Conservation (phyloP, 73 alveolate genomes). For the Uronychia setigera region DNA sequence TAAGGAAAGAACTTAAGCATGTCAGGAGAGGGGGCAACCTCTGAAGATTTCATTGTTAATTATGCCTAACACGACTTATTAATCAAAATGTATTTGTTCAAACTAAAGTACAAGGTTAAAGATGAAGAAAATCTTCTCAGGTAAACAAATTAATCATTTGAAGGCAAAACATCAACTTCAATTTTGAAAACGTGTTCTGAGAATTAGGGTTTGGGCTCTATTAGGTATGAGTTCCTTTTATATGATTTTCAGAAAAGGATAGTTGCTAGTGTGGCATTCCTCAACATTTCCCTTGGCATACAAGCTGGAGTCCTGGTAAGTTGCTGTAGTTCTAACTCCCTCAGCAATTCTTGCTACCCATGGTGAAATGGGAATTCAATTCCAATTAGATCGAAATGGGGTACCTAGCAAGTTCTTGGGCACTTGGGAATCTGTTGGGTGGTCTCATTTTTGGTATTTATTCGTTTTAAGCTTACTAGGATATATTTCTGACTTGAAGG, state of each 20-base stretch:
- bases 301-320: neutral
- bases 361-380: neutral
- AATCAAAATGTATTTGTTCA: too few relatives aligned
- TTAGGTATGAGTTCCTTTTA: neutral
- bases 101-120: too few relatives aligned
- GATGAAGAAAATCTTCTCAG: too few relatives aligned
- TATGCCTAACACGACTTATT: neutral
- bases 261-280: neutral
- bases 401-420: neutral
- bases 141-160: too few relatives aligned
- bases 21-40: neutral
- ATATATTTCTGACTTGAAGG: neutral
- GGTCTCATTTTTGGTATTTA: neutral
- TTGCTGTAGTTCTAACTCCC: neutral
- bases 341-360: neutral
- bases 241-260: neutral
- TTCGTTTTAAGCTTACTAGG: neutral
- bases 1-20: neutral
- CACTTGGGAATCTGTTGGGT: neutral
- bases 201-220: neutral
- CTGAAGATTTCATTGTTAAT: neutral
- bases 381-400: neutral
- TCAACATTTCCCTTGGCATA: neutral
- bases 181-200: neutral
- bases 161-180: too few relatives aligned